A percentile compares a stretch with the other conserved stretches of the same genome.
Evolutionary conservation across 108 stramenopile species (phyloP).

Genomic region (Nitzschia putrida): DNA sequence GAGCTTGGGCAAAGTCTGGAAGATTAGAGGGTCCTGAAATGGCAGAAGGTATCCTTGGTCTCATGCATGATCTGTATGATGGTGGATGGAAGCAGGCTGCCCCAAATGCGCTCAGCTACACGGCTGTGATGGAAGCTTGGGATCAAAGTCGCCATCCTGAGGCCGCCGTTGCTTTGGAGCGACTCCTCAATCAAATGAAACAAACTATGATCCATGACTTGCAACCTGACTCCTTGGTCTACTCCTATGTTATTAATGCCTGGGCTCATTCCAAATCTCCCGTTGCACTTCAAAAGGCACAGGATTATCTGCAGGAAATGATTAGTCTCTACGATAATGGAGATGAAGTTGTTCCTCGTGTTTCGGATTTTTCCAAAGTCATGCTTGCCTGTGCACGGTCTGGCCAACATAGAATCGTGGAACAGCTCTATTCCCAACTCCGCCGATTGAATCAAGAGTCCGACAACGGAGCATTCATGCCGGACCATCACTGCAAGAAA

Average conservation of each 20-base stretch:
- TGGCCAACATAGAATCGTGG: constrained; percentile 19
- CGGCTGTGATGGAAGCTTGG: constrained; percentile 40
- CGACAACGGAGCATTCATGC: constrained; percentile 16
- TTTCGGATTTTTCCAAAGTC: constrained; percentile 32
- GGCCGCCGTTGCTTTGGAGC: constrained; percentile 15
- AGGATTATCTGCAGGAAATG: constrained; percentile 34
- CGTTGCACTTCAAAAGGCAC: constrained; percentile 26
- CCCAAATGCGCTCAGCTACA: constrained; percentile 36
- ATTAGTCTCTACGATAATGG: constrained; percentile 29
- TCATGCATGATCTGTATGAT: constrained; percentile 53
- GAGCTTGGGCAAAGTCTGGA: constrained; percentile 69
- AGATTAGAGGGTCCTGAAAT: constrained; percentile 47
- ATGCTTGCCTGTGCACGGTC: constrained; percentile 25
- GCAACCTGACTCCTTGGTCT: constrained; percentile 37
- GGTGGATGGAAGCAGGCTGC: constrained; percentile 23
- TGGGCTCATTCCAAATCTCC: constrained; percentile 30
- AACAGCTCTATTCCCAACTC: constrained; percentile 19
- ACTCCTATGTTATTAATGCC: constrained; percentile 38
- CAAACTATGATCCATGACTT: constrained; percentile 18
- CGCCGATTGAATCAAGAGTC: constrained; percentile 21
- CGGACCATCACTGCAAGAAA: constrained; percentile 27
- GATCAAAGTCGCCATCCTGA: constrained; percentile 24
- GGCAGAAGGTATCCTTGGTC: constrained; percentile 48
- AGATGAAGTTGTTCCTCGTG: constrained; percentile 21
- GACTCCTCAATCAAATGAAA: constrained; percentile 35